Conservation (phyloP, 2,329 filamentous ascomycete species). For the Beauveria scarabaeidicola region DNA sequence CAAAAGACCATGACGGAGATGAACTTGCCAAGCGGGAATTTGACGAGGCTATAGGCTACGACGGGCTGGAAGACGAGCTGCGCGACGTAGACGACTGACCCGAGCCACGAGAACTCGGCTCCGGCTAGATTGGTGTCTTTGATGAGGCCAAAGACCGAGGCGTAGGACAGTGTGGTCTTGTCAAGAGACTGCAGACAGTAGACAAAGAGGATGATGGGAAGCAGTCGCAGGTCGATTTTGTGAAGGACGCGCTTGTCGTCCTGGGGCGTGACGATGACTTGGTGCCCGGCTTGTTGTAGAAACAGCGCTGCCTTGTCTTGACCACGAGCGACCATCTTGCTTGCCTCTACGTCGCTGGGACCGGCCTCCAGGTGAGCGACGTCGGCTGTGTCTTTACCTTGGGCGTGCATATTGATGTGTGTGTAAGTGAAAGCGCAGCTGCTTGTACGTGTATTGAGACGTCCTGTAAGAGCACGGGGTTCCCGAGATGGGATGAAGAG, state of each 20-base stretch:
- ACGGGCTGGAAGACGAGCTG: constrained; percentile 40
- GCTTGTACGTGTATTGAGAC: background rate
- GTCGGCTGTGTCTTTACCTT: background rate
- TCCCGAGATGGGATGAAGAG: background rate
- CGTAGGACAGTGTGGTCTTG: constrained; percentile 42
- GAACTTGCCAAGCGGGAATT: constrained; percentile 47
- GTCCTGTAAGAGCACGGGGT: background rate
- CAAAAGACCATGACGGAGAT: constrained; percentile 40
- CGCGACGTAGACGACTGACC: constrained; percentile 27
- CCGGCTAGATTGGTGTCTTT: constrained; percentile 40
- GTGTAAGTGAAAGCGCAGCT: no score
- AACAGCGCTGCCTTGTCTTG: constrained; percentile 41
- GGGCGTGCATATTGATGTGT: background rate
- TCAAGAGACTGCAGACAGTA: constrained; percentile 34
- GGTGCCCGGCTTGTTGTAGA: constrained; percentile 35
- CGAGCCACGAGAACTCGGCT: constrained; percentile 57
- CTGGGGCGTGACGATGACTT: constrained; percentile 39
- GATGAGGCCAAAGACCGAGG: constrained; percentile 54
- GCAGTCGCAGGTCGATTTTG: constrained; percentile 40
- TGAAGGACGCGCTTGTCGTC: constrained; percentile 40
- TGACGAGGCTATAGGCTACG: constrained; percentile 45
- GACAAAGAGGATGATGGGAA: constrained; percentile 42
- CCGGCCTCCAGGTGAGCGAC: background rate
- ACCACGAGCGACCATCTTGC: background rate
- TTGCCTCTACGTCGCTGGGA: constrained; percentile 1